A percentile compares a stretch with the other conserved stretches of the same genome.
Evolutionary conservation across 2,329 filamentous ascomycete genomes (phyloP).

Genomic region (Neurospora sp.): DNA sequence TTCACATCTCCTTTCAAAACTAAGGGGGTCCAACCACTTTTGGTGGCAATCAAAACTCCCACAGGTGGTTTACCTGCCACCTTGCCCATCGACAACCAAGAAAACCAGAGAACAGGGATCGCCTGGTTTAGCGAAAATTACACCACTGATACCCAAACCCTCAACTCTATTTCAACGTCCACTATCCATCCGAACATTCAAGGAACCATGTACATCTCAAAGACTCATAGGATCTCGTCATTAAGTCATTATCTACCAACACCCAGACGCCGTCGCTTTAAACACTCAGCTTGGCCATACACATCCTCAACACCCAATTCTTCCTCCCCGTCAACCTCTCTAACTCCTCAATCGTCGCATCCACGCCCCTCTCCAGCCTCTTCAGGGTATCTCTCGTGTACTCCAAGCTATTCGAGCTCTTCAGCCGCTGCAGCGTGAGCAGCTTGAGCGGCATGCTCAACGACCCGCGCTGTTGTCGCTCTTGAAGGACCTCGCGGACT

Average conservation of each 20-base stretch:
- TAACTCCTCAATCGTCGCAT: background rate
- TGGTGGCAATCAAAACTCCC: no score
- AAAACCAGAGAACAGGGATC: no score
- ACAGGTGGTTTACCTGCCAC: no score
- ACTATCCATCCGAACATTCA: no score
- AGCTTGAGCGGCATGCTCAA: background rate
- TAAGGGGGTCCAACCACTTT: no score
- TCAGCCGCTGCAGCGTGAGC: background rate
- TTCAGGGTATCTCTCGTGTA: background rate
- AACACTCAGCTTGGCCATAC: background rate
- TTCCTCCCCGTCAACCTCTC: conserved; percentile 2
- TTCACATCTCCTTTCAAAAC: no score
- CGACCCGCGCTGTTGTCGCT: background rate
- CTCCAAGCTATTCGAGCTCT: background rate
- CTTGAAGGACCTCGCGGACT: background rate
- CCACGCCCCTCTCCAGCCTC: background rate
- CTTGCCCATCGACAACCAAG: no score
- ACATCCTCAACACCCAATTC: conserved; percentile 4
- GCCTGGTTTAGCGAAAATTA: no score
- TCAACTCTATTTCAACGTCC: no score
- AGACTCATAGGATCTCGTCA: no score
- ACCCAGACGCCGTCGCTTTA: background rate
- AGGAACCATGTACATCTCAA: no score
- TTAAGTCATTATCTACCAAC: background rate
- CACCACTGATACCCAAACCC: no score